A percentile compares a stretch with the other conserved stretches of the same genome.
phyloP scores from a whole-genome alignment of 768 basidiomycete genomes.

The Rhodotorula sphaerocarpa region DNA sequence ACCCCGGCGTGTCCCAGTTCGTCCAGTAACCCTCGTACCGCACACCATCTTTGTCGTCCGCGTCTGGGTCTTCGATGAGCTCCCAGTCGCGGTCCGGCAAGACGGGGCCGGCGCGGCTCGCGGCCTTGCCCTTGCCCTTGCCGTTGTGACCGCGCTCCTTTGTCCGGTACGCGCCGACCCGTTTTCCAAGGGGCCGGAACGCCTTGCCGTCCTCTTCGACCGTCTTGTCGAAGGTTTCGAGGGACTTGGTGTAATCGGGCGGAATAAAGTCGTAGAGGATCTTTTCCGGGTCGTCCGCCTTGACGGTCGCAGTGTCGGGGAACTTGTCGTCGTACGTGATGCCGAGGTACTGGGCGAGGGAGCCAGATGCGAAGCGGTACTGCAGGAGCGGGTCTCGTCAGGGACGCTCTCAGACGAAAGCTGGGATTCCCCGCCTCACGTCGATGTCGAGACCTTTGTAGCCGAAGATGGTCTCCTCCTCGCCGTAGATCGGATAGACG shows the following conservation, averaged over 20 bases:
- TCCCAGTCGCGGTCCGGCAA: slow-evolving; percentile 28
- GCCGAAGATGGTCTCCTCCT: slow-evolving; percentile 92
- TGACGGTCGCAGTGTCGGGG: slow-evolving; percentile 50
- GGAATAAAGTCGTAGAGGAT: slow-evolving; percentile 70
- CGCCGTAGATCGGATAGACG: slow-evolving; percentile 95
- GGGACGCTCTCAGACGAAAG: background rate
- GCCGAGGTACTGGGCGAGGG: slow-evolving; percentile 64
- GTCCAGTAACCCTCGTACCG: slow-evolving; percentile 86
- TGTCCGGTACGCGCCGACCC: slow-evolving; percentile 70
- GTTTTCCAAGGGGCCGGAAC: slow-evolving; percentile 69
- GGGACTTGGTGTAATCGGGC: slow-evolving; percentile 62
- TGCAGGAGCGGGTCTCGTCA: slow-evolving; percentile 40
- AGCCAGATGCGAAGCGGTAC: slow-evolving; percentile 82
- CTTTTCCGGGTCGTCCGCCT: slow-evolving; percentile 79
- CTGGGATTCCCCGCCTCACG: slow-evolving; percentile 48
- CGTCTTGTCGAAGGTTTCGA: slow-evolving; percentile 57
- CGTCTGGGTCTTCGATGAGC: slow-evolving; percentile 6
- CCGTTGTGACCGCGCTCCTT: slow-evolving; percentile 45
- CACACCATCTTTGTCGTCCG: slow-evolving; percentile 52
- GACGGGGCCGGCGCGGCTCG: slow-evolving; percentile 36
- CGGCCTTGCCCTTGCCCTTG: slow-evolving; percentile 54
- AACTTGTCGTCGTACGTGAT: slow-evolving; percentile 63
- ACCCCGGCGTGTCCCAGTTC: slow-evolving; percentile 77
- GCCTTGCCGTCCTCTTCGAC: slow-evolving; percentile 68
- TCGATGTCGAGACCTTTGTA: slow-evolving; percentile 76